These are phyloP conservation scores for Fusarium sp. DNA, from an alignment of 2,329 filamentous ascomycete species.

Conservation along the genomic window DNA sequence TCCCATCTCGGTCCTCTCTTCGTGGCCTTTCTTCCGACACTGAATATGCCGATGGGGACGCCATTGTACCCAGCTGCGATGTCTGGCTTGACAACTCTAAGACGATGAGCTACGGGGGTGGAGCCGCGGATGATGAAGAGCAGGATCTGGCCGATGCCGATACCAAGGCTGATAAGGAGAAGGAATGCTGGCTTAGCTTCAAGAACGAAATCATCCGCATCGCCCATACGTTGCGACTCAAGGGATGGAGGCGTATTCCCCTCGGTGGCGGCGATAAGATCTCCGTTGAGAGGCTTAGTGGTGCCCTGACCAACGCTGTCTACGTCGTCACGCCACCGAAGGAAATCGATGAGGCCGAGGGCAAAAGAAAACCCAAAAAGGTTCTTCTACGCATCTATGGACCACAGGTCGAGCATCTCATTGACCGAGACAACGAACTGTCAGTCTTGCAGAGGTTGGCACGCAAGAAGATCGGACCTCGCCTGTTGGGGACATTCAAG, in stretches of 20 bases:
- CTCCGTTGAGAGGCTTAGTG: constrained; percentile 81
- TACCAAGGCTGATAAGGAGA: constrained; percentile 70
- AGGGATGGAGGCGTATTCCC: constrained; percentile 89
- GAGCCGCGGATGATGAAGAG: constrained; percentile 55
- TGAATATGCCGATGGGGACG: constrained; percentile 83
- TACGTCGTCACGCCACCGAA: constrained; percentile 90
- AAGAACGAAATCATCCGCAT: constrained; percentile 92
- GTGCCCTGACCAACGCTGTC: constrained; percentile 94
- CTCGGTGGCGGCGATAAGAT: constrained; percentile 76
- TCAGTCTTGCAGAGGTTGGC: constrained; percentile 86
- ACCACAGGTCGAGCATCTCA: constrained; percentile 93
- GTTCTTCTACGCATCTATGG: constrained; percentile 92
- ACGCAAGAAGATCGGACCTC: constrained; percentile 91
- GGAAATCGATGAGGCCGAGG: constrained; percentile 58
- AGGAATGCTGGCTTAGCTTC: constrained; percentile 83
- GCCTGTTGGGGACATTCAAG: constrained; percentile 88
- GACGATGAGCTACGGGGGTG: constrained; percentile 78
- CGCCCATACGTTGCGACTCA: constrained; percentile 86
- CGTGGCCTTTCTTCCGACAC: constrained; percentile 80
- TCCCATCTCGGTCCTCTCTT: constrained; percentile 49
- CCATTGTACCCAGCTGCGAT: constrained; percentile 85
- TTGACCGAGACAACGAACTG: constrained; percentile 91
- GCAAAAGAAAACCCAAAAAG: constrained; percentile 67
- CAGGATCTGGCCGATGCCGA: constrained; percentile 43
- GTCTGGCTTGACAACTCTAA: constrained; percentile 89